Conservation (phyloP, 306 rosid genomes). For the Fagus sylvatica region DNA sequence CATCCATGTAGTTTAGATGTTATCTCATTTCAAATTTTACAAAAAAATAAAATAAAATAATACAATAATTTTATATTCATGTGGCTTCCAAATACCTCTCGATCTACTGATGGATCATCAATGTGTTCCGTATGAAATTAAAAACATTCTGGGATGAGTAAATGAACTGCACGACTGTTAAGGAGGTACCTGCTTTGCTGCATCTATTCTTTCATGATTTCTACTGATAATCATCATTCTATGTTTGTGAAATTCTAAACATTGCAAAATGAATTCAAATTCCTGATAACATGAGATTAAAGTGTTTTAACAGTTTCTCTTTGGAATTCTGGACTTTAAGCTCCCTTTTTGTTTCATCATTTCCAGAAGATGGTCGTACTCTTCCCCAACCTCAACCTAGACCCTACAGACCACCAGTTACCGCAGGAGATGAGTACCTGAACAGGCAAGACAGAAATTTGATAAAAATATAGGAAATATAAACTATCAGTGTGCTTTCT, state of each 20-base stretch:
- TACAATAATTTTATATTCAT: neutral
- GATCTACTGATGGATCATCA: neutral
- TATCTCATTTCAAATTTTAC: neutral
- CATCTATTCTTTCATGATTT: neutral
- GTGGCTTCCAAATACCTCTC: neutral
- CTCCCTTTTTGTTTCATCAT: neutral
- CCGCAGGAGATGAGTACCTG: conserved; percentile 60
- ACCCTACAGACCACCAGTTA: conserved; percentile 50
- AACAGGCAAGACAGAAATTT: conserved; percentile 60
- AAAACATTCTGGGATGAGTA: conserved; percentile 2
- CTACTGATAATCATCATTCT: neutral
- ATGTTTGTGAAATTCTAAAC: neutral
- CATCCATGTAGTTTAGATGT: neutral
- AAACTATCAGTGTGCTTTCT: neutral
- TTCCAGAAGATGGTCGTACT: conserved; percentile 41
- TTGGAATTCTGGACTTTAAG: neutral
- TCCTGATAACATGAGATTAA: neutral
- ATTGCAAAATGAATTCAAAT: neutral
- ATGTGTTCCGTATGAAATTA: neutral
- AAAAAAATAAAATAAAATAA: neutral
- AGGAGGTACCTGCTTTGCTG: neutral
- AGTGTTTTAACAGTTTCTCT: neutral
- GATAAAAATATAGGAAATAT: neutral
- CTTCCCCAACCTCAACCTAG: conserved; percentile 61
- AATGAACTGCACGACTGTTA: conserved; percentile 2